These are phyloP conservation scores for Sphaerostilbella broomeana DNA, from an alignment of 2,329 filamentous ascomycete species.

Conservation along the genomic window DNA sequence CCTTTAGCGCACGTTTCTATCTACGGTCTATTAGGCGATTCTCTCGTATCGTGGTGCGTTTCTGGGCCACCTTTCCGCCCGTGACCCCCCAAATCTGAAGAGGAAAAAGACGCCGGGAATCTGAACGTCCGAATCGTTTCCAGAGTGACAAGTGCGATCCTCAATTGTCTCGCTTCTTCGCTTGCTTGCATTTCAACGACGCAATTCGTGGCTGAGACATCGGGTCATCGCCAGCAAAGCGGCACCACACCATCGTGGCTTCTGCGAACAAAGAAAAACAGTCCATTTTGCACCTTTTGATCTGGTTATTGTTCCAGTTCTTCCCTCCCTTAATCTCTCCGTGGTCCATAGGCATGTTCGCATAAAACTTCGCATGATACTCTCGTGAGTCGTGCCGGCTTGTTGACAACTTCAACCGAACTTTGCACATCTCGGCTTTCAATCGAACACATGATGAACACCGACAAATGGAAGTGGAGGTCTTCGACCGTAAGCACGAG, in stretches of 20 bases:
- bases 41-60: too few species aligned
- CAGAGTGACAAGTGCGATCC: conserved; percentile 1
- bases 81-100: too few species aligned
- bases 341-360: conserved; percentile 11
- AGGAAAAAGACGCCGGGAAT: neutral
- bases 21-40: too few species aligned
- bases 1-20: too few species aligned
- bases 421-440: neutral
- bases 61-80: too few species aligned
- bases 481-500: conserved; percentile 25
- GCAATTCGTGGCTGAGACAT: conserved; percentile 9
- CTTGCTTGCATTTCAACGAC: neutral
- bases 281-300: too few species aligned
- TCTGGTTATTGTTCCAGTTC: too few species aligned
- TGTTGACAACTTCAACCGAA: neutral
- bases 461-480: conserved; percentile 31
- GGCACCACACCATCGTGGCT: too few species aligned
- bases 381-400: neutral
- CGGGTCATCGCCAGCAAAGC: too few species aligned
- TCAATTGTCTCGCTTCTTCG: neutral
- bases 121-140: conserved; percentile 7
- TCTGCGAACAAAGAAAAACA: neutral
- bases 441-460: conserved; percentile 21
- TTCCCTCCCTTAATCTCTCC: too few species aligned
- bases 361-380: conserved; percentile 4